phyloP scores from a whole-genome alignment of 2,329 filamentous ascomycete genomes.

The Verticillium albo-atrum region DNA sequence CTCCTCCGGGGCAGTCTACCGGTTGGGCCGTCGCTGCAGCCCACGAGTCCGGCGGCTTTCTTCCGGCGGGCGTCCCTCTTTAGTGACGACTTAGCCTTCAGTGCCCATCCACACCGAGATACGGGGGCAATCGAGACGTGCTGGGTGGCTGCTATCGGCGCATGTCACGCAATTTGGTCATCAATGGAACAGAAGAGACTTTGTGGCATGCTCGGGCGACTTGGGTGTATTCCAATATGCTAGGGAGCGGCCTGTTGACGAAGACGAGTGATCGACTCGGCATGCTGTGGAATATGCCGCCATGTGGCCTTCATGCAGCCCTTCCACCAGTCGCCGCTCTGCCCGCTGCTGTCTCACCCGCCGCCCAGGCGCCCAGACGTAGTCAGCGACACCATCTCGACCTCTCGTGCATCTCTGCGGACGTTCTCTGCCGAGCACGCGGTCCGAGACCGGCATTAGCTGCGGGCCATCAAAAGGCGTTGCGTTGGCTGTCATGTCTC shows the following conservation, averaged over 20 bases:
- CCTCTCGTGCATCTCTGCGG: neutral
- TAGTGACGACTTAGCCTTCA: neutral
- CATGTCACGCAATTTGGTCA: neutral
- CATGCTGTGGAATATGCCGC: neutral
- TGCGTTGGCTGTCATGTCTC: neutral
- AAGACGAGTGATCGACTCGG: neutral
- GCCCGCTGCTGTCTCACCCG: neutral
- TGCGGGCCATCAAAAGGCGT: neutral
- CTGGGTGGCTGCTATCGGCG: neutral
- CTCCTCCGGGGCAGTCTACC: neutral
- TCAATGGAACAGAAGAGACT: neutral
- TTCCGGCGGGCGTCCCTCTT: neutral
- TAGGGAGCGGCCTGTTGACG: too few relatives aligned
- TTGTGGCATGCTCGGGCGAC: too few relatives aligned
- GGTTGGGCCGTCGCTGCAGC: neutral
- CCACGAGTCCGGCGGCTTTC: neutral
- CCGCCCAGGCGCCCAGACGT: neutral
- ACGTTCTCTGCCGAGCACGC: neutral
- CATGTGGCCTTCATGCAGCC: neutral
- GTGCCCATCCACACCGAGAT: neutral
- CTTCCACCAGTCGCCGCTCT: neutral
- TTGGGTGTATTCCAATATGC: too few relatives aligned
- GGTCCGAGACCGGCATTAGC: neutral
- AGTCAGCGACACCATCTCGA: neutral
- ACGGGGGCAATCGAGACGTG: neutral